phyloP scores from a whole-genome alignment of 345 rosid genomes.

The Melaleuca quinquenervia region DNA sequence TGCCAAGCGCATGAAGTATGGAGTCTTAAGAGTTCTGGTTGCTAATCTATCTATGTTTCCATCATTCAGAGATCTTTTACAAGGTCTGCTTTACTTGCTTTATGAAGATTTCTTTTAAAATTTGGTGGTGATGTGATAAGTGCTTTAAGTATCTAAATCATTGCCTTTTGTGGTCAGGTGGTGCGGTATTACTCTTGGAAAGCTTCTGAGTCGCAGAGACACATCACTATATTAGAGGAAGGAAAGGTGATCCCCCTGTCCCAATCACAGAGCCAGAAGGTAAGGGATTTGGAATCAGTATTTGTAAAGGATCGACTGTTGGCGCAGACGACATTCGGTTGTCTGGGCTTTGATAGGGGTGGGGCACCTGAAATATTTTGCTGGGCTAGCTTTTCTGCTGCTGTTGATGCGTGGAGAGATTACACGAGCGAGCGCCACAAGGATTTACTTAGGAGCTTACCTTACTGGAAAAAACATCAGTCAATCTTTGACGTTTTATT shows the following conservation, averaged over 20 bases:
- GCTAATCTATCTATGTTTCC: not conserved
- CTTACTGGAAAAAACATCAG: constrained; percentile 47
- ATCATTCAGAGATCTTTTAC: not conserved
- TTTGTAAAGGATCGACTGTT: constrained; percentile 26
- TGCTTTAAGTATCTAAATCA: not conserved
- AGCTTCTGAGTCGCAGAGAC: constrained; percentile 15
- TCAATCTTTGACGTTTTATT: constrained; percentile 21
- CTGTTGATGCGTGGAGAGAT: constrained; percentile 34
- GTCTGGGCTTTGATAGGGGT: not conserved
- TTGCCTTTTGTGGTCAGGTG: constrained; percentile 20
- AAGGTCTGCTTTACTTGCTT: not conserved
- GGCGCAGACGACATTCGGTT: constrained; percentile 18
- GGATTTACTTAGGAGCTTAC: constrained; percentile 39
- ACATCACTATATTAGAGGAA: not conserved
- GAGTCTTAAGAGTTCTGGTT: not conserved
- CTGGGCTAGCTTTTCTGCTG: constrained; percentile 29
- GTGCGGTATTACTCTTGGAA: constrained; percentile 61
- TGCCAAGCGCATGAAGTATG: not conserved
- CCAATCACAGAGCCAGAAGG: constrained; percentile 24
- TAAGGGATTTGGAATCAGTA: constrained; percentile 17
- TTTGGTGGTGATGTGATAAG: not conserved
- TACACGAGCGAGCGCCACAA: constrained; percentile 28
- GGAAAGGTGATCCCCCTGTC: constrained; percentile 20
- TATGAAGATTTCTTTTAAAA: not conserved
- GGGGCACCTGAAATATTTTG: constrained; percentile 7